Conservation (phyloP, 768 basidiomycete species). For the Suillus fuscotomentosus region DNA sequence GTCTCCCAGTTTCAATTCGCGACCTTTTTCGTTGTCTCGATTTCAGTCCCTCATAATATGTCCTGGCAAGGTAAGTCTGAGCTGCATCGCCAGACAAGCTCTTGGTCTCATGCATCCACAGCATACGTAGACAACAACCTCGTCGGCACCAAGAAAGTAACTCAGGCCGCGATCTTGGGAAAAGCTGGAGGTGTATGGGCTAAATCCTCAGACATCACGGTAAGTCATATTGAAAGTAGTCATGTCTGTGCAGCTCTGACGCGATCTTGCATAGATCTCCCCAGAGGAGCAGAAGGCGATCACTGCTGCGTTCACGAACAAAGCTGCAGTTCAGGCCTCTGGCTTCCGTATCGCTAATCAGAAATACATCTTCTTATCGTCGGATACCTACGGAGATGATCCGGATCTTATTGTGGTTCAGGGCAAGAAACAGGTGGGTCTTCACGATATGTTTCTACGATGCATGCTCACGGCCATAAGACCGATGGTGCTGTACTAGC, state of each 20-base stretch:
- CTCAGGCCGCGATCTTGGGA: conserved; percentile 57
- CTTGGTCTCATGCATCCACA: conserved; percentile 25
- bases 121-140: conserved; percentile 84
- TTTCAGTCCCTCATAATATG: conserved; percentile 37
- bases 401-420: conserved; percentile 49
- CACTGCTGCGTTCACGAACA: conserved; percentile 42
- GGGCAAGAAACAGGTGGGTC: conserved; percentile 73
- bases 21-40: conserved; percentile 10
- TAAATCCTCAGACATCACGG: conserved; percentile 23
- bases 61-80: conserved; percentile 71
- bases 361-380: conserved; percentile 71
- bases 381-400: conserved; percentile 28
- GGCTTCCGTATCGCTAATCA: conserved; percentile 65
- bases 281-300: conserved; percentile 19
- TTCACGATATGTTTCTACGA: background rate
- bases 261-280: conserved; percentile 19
- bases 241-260: conserved; percentile 18
- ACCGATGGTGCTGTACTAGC: conserved; percentile 70
- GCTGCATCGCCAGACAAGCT: conserved; percentile 23
- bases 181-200: conserved; percentile 32
- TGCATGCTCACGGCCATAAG: conserved; percentile 35
- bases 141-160: conserved; percentile 69
- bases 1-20: conserved; percentile 4
- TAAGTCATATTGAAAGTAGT: conserved; percentile 3
- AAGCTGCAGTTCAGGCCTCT: conserved; percentile 39